Base-by-base conservation (phyloP, 2,329 filamentous ascomycete genomes). In the Aureobasidium sp. region DNA sequence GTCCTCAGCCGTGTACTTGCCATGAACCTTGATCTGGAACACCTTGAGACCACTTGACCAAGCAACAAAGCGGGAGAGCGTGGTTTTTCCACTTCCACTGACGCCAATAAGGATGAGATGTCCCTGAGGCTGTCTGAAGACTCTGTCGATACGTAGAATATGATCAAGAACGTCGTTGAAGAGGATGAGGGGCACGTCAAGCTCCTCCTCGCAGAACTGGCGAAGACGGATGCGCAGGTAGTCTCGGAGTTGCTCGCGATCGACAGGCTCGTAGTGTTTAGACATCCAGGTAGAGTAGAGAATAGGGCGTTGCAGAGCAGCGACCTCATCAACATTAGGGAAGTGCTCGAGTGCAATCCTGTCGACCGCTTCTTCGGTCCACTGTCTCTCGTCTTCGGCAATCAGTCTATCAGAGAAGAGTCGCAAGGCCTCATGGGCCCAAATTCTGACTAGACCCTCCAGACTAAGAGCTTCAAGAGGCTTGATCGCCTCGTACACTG, bases 31-130 rank as follows among this genome's bases (percentile, higher is more conserved):
- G 82, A 99, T 99, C 78, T 99, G 94, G 82, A 97, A 99, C 44
- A 99, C 92, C 73, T 93, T 96, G 64, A 99, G 82, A 63, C 95
- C 95, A 71, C 99, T 99, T 94, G 99, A 99, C 94, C 94, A 99
- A 51, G 94, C 94, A 64, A 99, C 94, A 67, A 99, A 99, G 62
- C 95, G 88, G 36, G 95, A 97, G 13, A 99, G 78, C 0, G 94
- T 99, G 4, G 94, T 99, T 80, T 99, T 99, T 76, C 94, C 94
- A 80, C 91, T 96, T 68, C 94, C 95, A 73, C 94, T 99, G 61
- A 99, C 94, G 79, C 94, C 94, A 69, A 99, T 99, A 62, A 99
- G 82, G 67, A 99, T 99, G 65, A 99, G 82, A 82, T 99, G 94
- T 62, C 94, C 94, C 74, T 99, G 94, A 1, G 95, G 94, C 73